These are phyloP conservation scores for Malus hybrid DNA, from an alignment of 331 rosid genomes.

Conservation along the genomic window DNA sequence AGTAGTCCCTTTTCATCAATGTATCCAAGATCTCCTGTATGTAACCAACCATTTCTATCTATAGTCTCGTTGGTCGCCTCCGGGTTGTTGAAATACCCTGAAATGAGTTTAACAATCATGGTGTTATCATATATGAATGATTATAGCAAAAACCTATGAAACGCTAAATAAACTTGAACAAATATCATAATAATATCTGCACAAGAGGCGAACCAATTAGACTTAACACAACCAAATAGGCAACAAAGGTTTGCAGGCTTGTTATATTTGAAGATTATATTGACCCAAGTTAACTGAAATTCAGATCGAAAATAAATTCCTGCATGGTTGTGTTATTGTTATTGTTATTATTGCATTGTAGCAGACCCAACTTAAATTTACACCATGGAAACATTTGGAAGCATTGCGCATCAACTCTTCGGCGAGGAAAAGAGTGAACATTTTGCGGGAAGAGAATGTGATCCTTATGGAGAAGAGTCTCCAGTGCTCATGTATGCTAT, in stretches of 20 bases:
- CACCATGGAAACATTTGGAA: not conserved
- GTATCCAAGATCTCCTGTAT: slow-evolving; percentile 92
- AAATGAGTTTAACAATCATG: not conserved
- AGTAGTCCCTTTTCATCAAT: slow-evolving; percentile 64
- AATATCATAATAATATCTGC: not conserved
- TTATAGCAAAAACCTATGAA: not conserved
- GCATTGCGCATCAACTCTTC: not conserved
- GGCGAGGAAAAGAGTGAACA: not conserved
- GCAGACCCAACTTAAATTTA: not conserved
- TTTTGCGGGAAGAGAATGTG: not conserved
- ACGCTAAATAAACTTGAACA: not conserved
- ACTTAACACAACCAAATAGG: not conserved
- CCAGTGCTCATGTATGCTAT: not conserved
- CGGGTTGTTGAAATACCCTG: slow-evolving; percentile 79
- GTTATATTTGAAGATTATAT: not conserved
- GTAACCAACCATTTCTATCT: slow-evolving; percentile 71
- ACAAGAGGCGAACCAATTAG: not conserved
- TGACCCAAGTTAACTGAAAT: not conserved
- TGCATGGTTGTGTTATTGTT: not conserved
- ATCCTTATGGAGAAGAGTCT: not conserved
- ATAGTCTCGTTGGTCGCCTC: slow-evolving; percentile 65
- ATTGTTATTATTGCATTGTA: not conserved
- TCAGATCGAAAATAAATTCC: not conserved
- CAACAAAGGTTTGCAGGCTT: not conserved
- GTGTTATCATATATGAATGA: not conserved